Evolutionary conservation across 495 filamentous ascomycete species (phyloP).

Genomic region (Cryomyces antarcticus): DNA sequence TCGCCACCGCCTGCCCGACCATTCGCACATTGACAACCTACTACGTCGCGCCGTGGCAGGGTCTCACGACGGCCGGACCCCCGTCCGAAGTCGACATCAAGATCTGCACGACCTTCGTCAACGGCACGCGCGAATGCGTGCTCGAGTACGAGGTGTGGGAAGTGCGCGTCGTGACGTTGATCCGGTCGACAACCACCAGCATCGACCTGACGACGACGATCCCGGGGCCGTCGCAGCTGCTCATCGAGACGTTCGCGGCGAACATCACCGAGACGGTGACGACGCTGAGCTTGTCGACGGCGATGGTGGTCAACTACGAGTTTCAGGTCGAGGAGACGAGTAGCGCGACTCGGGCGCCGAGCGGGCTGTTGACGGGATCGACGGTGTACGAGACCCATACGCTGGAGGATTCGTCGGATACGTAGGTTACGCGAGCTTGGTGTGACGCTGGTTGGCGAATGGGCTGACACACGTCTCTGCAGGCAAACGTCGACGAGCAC

Average conservation of each 20-base stretch:
- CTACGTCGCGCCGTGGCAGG: slow-evolving; percentile 17
- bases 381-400: not conserved
- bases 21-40: slow-evolving; percentile 15
- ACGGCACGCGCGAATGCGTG: slow-evolving; percentile 13
- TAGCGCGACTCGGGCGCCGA: not conserved
- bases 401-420: not conserved
- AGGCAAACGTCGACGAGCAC: no score
- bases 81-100: slow-evolving; percentile 12
- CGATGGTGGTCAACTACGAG: slow-evolving; percentile 7
- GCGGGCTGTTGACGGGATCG: not conserved
- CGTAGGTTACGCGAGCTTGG: no score
- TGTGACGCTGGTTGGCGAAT: no score
- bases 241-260: slow-evolving; percentile 13
- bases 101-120: slow-evolving; percentile 10
- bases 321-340: slow-evolving; percentile 6
- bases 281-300: slow-evolving; percentile 12
- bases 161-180: slow-evolving; percentile 11
- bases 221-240: slow-evolving; percentile 9
- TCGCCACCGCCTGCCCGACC: slow-evolving; percentile 12
- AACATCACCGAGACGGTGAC: slow-evolving; percentile 14
- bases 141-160: slow-evolving; percentile 13
- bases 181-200: slow-evolving; percentile 4
- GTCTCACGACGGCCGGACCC: slow-evolving; percentile 8
- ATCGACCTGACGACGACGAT: slow-evolving; percentile 15
- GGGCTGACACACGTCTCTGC: no score